phyloP scores from a whole-genome alignment of 495 filamentous ascomycete species.

The Neurospora africana region DNA sequence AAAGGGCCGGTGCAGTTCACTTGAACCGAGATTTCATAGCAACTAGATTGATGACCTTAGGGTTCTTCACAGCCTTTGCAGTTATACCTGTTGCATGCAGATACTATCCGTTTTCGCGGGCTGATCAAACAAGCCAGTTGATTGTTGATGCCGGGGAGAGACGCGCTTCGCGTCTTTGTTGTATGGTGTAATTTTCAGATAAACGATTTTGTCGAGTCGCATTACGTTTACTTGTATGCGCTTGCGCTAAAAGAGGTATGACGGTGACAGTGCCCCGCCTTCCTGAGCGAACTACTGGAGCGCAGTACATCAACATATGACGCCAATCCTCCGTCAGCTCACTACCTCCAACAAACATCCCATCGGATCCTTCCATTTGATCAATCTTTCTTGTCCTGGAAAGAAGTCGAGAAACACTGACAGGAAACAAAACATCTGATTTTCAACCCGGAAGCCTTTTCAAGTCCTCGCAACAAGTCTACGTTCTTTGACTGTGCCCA shows the following conservation, averaged over 20 bases:
- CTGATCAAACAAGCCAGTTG: neutral
- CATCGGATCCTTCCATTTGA: neutral
- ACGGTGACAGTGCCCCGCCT: neutral
- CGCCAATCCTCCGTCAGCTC: neutral
- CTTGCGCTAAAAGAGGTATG: neutral
- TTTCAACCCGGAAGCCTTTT: neutral
- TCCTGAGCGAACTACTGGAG: neutral
- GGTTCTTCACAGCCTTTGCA: neutral
- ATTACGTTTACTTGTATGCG: neutral
- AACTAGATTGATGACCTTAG: neutral
- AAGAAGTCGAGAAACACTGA: neutral
- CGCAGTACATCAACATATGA: neutral
- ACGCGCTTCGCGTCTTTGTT: neutral
- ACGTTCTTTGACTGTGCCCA: neutral
- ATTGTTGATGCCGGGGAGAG: neutral
- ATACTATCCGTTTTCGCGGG: neutral
- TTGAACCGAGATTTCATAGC: neutral
- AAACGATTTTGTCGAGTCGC: neutral
- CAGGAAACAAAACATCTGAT: neutral
- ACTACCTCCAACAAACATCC: neutral
- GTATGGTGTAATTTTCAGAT: neutral
- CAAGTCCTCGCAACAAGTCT: neutral
- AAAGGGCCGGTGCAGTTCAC: neutral
- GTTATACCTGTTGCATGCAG: neutral
- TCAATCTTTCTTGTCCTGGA: neutral